These are phyloP conservation scores for Chlorella sorokiniana DNA, from an alignment of 139 green algal genomes.

Conservation along the genomic window DNA sequence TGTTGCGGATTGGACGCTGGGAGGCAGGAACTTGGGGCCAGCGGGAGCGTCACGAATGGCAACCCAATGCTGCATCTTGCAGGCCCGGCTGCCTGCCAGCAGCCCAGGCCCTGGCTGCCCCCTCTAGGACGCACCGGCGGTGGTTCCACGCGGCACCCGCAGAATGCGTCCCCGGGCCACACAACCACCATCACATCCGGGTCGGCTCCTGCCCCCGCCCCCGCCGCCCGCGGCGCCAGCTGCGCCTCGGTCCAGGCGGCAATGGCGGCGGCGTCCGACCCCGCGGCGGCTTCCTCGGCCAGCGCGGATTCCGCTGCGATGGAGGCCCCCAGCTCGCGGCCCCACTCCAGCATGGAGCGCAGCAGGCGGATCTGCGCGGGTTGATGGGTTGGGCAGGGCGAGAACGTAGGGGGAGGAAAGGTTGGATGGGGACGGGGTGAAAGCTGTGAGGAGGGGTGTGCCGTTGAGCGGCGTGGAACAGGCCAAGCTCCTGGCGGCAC, in stretches of 20 bases:
- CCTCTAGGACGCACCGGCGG: conserved; percentile 62
- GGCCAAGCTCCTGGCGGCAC: neutral
- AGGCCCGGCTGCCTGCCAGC: too few species aligned
- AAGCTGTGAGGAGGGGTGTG: too few species aligned
- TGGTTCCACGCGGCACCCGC: conserved; percentile 75
- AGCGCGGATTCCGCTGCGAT: neutral
- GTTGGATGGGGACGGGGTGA: neutral
- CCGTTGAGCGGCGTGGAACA: neutral
- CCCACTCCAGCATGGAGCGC: conserved; percentile 81
- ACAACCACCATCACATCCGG: conserved; percentile 57
- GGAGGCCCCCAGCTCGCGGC: conserved; percentile 39
- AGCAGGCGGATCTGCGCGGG: conserved; percentile 54
- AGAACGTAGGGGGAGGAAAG: too few species aligned
- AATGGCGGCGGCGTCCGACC: neutral
- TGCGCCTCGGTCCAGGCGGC: conserved; percentile 2
- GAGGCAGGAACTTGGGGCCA: neutral
- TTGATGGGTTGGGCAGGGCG: too few species aligned
- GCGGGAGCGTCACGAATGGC: neutral
- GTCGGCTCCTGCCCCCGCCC: neutral
- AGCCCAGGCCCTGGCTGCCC: conserved; percentile 21
- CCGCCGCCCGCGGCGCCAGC: neutral
- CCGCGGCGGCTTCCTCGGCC: neutral
- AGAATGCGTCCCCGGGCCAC: conserved; percentile 64
- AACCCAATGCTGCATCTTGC: too few species aligned
- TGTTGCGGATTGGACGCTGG: too few species aligned